These are phyloP conservation scores for Epicoccum nigrum DNA, from an alignment of 2,329 filamentous ascomycete species.

Conservation along the genomic window DNA sequence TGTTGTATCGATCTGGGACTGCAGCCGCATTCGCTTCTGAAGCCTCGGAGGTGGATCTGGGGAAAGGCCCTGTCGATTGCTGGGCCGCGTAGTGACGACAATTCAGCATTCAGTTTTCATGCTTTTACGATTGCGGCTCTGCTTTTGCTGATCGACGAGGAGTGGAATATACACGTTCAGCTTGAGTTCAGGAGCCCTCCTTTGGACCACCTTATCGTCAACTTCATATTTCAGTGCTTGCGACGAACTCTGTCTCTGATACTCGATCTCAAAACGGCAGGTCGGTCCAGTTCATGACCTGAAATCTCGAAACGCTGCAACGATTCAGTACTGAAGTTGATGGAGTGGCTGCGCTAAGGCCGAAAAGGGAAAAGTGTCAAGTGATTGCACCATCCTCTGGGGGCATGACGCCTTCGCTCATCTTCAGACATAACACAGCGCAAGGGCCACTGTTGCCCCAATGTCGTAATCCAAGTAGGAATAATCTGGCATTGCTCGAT, in stretches of 20 bases:
- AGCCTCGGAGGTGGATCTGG: constrained; percentile 15
- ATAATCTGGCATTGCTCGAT: constrained; percentile 4
- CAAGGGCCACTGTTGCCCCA: constrained; percentile 4
- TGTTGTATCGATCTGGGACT: constrained; percentile 5
- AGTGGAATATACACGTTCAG: neutral
- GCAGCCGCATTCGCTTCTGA: constrained; percentile 10
- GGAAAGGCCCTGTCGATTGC: constrained; percentile 9
- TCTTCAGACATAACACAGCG: constrained; percentile 15
- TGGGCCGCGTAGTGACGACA: constrained; percentile 2
- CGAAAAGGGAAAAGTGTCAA: constrained; percentile 16
- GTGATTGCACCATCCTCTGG: constrained; percentile 20
- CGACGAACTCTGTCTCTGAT: constrained; percentile 1
- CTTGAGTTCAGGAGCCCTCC: neutral
- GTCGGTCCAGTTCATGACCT: constrained; percentile 12
- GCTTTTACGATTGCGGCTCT: neutral
- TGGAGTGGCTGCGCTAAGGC: constrained; percentile 20
- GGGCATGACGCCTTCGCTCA: constrained; percentile 26
- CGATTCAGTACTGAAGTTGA: constrained; percentile 21
- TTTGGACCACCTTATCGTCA: neutral
- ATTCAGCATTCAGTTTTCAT: neutral
- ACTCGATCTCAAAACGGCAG: constrained; percentile 17
- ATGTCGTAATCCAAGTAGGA: constrained; percentile 6
- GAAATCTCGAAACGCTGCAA: constrained; percentile 6
- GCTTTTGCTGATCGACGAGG: neutral
- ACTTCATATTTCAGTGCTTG: constrained; percentile 4